phyloP scores from a whole-genome alignment of 2,329 filamentous ascomycete species.

The Salinomyces thailandicus region DNA sequence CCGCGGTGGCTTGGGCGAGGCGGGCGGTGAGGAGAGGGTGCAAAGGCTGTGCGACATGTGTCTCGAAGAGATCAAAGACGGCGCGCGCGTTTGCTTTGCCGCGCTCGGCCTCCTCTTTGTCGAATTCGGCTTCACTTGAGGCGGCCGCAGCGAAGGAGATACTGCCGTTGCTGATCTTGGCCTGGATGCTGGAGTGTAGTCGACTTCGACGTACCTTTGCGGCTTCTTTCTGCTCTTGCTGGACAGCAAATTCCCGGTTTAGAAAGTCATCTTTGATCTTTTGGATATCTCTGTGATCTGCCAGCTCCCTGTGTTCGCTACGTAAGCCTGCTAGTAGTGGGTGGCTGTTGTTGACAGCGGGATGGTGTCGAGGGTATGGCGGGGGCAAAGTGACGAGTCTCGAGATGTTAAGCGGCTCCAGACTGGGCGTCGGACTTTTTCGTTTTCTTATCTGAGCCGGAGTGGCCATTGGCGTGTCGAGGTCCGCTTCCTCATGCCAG shows the following conservation, averaged over 20 bases:
- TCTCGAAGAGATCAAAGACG: conserved; percentile 78
- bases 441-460: conserved; percentile 14
- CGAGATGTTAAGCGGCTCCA: conserved; percentile 62
- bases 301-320: conserved; percentile 61
- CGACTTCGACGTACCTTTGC: conserved; percentile 21
- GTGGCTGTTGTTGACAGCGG: conserved; percentile 91
- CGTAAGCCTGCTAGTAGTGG: conserved; percentile 75
- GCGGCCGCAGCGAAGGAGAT: conserved; percentile 74
- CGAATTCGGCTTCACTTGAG: conserved; percentile 63
- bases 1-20: conserved; percentile 59
- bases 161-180: conserved; percentile 64
- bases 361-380: conserved; percentile 86
- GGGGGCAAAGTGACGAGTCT: conserved; percentile 86
- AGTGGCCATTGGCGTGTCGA: conserved; percentile 25
- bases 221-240: conserved; percentile 37
- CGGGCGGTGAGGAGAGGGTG: conserved; percentile 69
- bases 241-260: conserved; percentile 20
- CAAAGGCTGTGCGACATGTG: conserved; percentile 69
- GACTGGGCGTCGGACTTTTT: conserved; percentile 14
- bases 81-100: conserved; percentile 64
- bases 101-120: conserved; percentile 56
- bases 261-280: conserved; percentile 31
- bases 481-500: conserved; percentile 39
- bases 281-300: conserved; percentile 60
- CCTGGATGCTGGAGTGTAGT: conserved; percentile 51